Conservation (phyloP, 2,329 filamentous ascomycete species). For the Berkeleyomyces rouxiae region DNA sequence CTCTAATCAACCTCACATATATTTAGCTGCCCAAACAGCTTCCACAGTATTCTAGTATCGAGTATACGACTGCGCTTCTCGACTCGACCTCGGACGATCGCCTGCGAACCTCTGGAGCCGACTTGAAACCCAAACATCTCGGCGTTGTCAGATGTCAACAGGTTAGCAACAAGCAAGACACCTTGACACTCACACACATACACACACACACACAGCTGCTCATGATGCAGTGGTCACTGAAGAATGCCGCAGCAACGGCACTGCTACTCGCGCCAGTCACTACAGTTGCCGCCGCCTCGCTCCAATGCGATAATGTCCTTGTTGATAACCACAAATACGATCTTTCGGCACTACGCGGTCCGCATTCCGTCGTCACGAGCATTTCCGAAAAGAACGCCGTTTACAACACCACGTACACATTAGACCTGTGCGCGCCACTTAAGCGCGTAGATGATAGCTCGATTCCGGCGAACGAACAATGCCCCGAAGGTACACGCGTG, state of each 20-base stretch:
- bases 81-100: background rate
- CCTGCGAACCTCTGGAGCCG: background rate
- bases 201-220: background rate
- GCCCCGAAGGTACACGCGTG: slow-evolving; percentile 55
- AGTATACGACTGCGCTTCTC: background rate
- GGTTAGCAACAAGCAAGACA: background rate
- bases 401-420: slow-evolving; percentile 63
- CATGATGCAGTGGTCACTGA: slow-evolving; percentile 5
- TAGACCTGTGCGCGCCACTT: slow-evolving; percentile 59
- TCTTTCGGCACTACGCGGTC: slow-evolving; percentile 45
- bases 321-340: slow-evolving; percentile 46
- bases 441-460: slow-evolving; percentile 36
- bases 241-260: background rate
- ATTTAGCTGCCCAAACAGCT: background rate
- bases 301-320: slow-evolving; percentile 46
- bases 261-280: slow-evolving; percentile 22
- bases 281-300: slow-evolving; percentile 25
- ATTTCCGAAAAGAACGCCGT: slow-evolving; percentile 35
- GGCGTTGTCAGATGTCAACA: background rate
- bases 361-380: slow-evolving; percentile 49
- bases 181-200: background rate
- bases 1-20: background rate
- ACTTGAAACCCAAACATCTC: background rate
- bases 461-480: slow-evolving; percentile 39
- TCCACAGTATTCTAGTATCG: background rate